These are phyloP conservation scores for Amanita molliuscula DNA, from an alignment of 768 basidiomycete genomes.

Conservation along the genomic window DNA sequence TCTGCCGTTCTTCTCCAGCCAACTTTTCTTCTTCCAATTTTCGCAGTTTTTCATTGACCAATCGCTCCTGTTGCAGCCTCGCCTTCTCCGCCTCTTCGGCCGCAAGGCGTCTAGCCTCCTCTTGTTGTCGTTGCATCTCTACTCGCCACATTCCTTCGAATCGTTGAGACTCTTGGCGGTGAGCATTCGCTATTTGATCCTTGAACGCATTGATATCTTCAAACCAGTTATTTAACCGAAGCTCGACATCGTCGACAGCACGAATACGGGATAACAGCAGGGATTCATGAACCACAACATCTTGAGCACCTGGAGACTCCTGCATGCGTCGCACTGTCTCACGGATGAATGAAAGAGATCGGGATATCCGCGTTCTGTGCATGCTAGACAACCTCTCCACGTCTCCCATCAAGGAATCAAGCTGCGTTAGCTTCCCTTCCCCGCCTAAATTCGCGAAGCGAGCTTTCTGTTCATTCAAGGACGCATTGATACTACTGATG, in stretches of 20 bases:
- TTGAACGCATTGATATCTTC: constrained; percentile 32
- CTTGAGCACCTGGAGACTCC: constrained; percentile 28
- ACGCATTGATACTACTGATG: constrained; percentile 27
- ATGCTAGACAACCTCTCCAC: constrained; percentile 24
- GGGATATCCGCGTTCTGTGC: constrained; percentile 27
- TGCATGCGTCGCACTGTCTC: constrained; percentile 49
- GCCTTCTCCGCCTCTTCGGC: constrained; percentile 25
- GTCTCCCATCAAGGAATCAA: constrained; percentile 25
- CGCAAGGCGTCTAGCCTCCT: constrained; percentile 24
- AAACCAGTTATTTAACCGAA: constrained; percentile 37
- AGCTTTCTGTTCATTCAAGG: constrained; percentile 28
- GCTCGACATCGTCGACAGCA: constrained; percentile 41
- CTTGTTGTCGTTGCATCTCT: constrained; percentile 22
- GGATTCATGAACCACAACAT: constrained; percentile 33
- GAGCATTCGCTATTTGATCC: constrained; percentile 28
- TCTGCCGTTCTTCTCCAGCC: constrained; percentile 13
- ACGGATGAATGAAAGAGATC: constrained; percentile 43
- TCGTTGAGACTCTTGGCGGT: constrained; percentile 29
- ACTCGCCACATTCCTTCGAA: constrained; percentile 25
- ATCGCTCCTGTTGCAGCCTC: constrained; percentile 21
- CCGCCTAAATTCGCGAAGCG: constrained; percentile 20
- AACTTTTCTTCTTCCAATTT: constrained; percentile 15
- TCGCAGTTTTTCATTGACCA: constrained; percentile 17
- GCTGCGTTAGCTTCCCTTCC: constrained; percentile 19
- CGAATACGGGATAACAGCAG: constrained; percentile 39